Conservation (phyloP, 345 rosid species). For the Lepidium sativum region DNA sequence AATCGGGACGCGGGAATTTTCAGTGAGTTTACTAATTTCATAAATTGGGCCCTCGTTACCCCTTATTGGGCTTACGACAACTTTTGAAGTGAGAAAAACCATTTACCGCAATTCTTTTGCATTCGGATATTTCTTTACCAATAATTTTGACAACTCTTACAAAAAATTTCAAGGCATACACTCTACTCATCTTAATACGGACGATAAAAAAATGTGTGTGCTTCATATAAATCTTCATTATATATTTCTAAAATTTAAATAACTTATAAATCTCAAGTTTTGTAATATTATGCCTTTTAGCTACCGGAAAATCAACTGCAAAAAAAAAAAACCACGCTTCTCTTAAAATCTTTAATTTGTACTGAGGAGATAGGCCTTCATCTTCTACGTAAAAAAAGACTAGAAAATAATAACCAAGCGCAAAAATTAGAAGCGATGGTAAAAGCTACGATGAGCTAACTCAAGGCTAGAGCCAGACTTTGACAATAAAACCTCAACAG, state of each 20-base stretch:
- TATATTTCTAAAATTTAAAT: too few species aligned
- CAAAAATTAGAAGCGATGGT: constrained; percentile 1
- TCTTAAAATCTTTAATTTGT: not conserved
- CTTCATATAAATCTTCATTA: too few species aligned
- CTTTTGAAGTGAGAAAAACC: not conserved
- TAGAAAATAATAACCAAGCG: not conserved
- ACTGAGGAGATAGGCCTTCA: not conserved
- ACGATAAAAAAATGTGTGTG: too few species aligned
- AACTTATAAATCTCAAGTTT: not conserved
- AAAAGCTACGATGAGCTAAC: not conserved
- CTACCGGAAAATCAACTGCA: not conserved
- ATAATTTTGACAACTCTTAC: too few species aligned
- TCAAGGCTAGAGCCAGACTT: constrained; percentile 1
- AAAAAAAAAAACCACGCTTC: not conserved
- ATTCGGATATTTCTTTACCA: not conserved
- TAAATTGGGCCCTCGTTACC: not conserved
- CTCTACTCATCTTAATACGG: too few species aligned
- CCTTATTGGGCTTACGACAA: not conserved
- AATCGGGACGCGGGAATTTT: constrained; percentile 15
- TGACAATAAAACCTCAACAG: not conserved
- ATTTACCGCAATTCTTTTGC: not conserved
- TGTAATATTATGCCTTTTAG: not conserved
- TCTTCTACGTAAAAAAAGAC: not conserved
- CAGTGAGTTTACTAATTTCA: not conserved
- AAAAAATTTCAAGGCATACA: too few species aligned